phyloP scores from a whole-genome alignment of 148 eudicot species.

The Cornus kousa region DNA sequence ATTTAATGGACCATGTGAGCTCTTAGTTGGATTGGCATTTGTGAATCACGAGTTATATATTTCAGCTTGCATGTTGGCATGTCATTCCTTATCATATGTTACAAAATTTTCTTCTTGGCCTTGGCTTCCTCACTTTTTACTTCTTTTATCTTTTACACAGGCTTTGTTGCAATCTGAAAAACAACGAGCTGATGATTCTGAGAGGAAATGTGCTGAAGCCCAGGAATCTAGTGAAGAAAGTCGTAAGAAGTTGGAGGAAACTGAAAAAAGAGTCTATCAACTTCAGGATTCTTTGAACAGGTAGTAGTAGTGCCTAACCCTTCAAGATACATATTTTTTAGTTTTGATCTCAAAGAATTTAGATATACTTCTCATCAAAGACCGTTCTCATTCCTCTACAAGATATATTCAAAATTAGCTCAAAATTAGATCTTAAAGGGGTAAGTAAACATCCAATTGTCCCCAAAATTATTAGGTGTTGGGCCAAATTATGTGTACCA shows the following conservation, averaged over 20 bases:
- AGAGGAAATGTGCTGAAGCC: conserved; percentile 63
- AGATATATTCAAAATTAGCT: neutral
- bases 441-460: too few relatives aligned
- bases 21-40: neutral
- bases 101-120: neutral
- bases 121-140: conserved; percentile 2
- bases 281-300: conserved; percentile 89
- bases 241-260: conserved; percentile 75
- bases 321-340: neutral
- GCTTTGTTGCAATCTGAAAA: conserved; percentile 61
- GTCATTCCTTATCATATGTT: neutral
- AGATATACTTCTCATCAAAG: neutral
- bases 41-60: neutral
- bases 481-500: too few relatives aligned
- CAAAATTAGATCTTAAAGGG: neutral
- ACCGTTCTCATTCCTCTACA: neutral
- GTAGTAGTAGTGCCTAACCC: conserved; percentile 33
- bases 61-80: neutral
- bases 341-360: neutral
- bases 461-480: too few relatives aligned
- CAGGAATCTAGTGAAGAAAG: conserved; percentile 70
- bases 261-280: conserved; percentile 81
- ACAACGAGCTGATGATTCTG: conserved; percentile 73
- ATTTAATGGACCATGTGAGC: neutral
- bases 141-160: conserved; percentile 34